Evolutionary conservation across 1,139 yeast species (phyloP), one percentile per base, ranked within the genome.

Genomic region (Debaryomyces singareniensis): DNA sequence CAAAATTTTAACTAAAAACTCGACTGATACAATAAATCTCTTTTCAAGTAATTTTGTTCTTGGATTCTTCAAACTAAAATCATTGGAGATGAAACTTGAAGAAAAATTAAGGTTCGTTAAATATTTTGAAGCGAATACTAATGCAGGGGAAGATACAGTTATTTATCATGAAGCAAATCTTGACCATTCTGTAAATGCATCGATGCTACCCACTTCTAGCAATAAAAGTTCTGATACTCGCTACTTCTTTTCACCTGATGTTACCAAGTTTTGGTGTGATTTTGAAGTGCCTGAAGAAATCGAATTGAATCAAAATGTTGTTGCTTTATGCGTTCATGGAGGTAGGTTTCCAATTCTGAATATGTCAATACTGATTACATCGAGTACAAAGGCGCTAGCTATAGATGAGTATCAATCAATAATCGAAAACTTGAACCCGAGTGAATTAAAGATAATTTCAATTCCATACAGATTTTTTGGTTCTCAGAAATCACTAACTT

Each of bases 401-500:
- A 21, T 36, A 18, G 34, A 10, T 16, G 37, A 38, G 4, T 23
- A 26, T 13, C 23, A 13, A 6, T 12, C 16, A 11, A 21, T 13
- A 9, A 12, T 25, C 9, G 15, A 15, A 9, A 25, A 7, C 15
- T 5, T 29, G 7, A 13, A 20, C 5, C 29, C 59, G 1, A 33
- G 37, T 5, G 44, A 41, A 16, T 15, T 3, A 1, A 28, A 31
- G n/a, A 38, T 33, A 4, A 26, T 56, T 4, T 26, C 26, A 2
- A 33, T 60, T 2, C 59, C 62, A 2, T 56, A 51, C 30, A 39
- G 39, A 3, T 48, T 49, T 34, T 43, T 45, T 34, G 45, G 55
- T 15, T 66, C 57, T 7, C 44, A 44, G 25, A 59, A 58, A 32
- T 23, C 43, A 1, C 30, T 63, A 30, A 36, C 40, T 39, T 31